These are phyloP conservation scores for Cantharellus anzutake DNA, from an alignment of 768 basidiomycete species.

Conservation along the genomic window DNA sequence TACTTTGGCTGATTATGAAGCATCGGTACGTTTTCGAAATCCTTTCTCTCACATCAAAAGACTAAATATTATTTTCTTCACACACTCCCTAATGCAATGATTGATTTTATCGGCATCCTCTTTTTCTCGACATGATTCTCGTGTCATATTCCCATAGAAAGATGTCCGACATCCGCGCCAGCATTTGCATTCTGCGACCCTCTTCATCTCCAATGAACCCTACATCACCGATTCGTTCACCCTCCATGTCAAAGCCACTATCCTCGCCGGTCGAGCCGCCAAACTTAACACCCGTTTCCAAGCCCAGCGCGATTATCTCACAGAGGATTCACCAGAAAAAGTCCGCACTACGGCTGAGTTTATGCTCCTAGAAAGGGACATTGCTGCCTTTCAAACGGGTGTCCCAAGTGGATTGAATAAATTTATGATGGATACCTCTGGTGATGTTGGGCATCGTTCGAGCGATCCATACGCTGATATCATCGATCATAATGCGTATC, in stretches of 20 bases:
- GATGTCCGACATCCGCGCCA: neutral
- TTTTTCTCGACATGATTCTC: too few relatives aligned
- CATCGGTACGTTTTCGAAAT: neutral
- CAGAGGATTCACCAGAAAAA: too few relatives aligned
- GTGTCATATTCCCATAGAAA: neutral
- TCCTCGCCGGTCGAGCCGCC: neutral
- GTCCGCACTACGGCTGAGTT: too few relatives aligned
- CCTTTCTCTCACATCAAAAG: too few relatives aligned
- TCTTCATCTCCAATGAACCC: neutral
- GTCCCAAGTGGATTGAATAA: too few relatives aligned
- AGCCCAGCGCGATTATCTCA: too few relatives aligned
- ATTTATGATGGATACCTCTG: too few relatives aligned
- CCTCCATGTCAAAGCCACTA: neutral
- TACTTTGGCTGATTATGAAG: neutral
- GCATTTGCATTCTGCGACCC: neutral
- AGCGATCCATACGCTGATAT: too few relatives aligned
- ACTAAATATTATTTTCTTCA: neutral
- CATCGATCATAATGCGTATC: neutral
- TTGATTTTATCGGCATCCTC: too few relatives aligned
- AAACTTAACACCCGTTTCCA: neutral
- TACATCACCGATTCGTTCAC: neutral
- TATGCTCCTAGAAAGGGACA: too few relatives aligned
- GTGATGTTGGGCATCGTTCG: too few relatives aligned
- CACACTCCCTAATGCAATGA: neutral
- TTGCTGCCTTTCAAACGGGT: too few relatives aligned